Evolutionary conservation across 306 rosid genomes (phyloP).

Genomic region (Malus orientalis): DNA sequence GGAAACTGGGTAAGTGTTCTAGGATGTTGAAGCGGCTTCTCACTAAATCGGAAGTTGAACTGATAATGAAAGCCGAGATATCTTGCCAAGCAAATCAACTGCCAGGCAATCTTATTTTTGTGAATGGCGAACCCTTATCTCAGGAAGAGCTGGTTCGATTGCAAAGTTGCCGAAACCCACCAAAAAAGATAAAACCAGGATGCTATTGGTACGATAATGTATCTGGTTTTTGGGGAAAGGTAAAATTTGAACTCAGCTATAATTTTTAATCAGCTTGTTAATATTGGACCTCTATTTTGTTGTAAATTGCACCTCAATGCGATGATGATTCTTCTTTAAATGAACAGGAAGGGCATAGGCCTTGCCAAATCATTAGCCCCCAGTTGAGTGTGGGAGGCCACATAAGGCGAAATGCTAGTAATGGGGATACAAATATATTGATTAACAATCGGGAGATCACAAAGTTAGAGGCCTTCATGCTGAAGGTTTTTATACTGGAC

Average conservation of each 20-base stretch:
- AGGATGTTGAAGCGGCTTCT: conserved; percentile 51
- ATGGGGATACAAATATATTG: conserved; percentile 53
- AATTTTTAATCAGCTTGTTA: background rate
- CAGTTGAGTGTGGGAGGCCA: conserved; percentile 44
- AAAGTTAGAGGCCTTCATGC: conserved; percentile 42
- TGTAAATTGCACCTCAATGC: conserved; percentile 3
- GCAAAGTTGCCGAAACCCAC: conserved; percentile 44
- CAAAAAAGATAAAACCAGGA: conserved; percentile 61
- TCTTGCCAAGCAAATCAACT: conserved; percentile 46
- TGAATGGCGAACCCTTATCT: conserved; percentile 44
- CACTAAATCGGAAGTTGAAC: conserved; percentile 27
- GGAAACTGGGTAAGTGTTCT: conserved; percentile 45
- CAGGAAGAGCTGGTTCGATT: conserved; percentile 36
- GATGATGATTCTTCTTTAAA: conserved; percentile 16
- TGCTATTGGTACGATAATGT: conserved; percentile 73
- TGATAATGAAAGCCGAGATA: conserved; percentile 39
- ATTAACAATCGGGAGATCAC: conserved; percentile 58
- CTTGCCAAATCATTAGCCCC: conserved; percentile 59
- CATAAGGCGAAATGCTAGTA: conserved; percentile 41
- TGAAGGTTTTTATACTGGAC: conserved; percentile 36
- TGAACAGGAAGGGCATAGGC: conserved; percentile 54
- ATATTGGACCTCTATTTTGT: background rate
- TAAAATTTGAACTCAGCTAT: conserved; percentile 17
- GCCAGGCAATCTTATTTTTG: conserved; percentile 37
- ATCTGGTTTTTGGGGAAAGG: conserved; percentile 89